Conservation (phyloP, 331 rosid species). For the Acacia concinna region DNA sequence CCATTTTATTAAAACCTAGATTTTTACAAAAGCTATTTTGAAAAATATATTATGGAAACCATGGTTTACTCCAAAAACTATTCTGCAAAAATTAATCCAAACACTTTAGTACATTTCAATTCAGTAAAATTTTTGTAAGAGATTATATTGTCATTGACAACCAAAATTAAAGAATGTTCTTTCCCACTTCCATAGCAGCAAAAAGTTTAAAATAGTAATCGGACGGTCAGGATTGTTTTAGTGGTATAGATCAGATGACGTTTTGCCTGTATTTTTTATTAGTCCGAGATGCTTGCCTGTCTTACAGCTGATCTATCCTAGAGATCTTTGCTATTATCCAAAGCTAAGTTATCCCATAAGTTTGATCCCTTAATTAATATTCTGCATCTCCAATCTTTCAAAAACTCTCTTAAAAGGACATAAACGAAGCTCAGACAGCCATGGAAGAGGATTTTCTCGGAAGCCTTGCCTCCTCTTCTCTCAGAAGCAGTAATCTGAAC, state of each 20-base stretch:
- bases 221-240: not conserved
- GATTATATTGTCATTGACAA: not conserved
- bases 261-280: not conserved
- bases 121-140: too few relatives aligned
- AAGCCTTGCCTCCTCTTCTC: too few relatives aligned
- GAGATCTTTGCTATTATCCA: not conserved
- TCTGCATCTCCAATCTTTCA: not conserved
- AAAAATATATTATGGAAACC: too few relatives aligned
- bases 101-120: too few relatives aligned
- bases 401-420: slow-evolving; percentile 1
- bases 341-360: not conserved
- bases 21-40: too few relatives aligned
- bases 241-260: not conserved
- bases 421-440: not conserved
- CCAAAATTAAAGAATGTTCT: not conserved
- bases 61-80: too few relatives aligned
- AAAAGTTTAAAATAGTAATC: not conserved
- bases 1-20: too few relatives aligned
- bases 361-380: not conserved
- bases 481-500: too few relatives aligned
- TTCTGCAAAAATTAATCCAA: too few relatives aligned
- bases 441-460: too few relatives aligned
- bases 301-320: not conserved
- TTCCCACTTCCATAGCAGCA: not conserved
- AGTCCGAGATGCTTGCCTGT: not conserved